A percentile compares a stretch with the other conserved stretches of the same genome.
Evolutionary conservation across 2,329 filamentous ascomycete species (phyloP).

Genomic region (Trichoderma pleuroti): DNA sequence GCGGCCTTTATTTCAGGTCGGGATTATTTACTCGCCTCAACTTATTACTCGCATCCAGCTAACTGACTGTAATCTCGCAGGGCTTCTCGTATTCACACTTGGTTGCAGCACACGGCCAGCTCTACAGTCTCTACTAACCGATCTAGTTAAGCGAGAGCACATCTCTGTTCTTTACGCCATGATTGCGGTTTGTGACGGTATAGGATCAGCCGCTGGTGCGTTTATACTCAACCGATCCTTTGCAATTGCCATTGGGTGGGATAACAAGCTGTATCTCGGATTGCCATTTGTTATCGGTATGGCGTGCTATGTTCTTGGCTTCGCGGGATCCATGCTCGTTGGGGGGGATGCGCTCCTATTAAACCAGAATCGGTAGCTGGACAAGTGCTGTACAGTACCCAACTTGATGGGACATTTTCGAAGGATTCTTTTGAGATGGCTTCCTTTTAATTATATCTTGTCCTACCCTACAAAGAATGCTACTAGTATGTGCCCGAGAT

Average conservation of each 20-base stretch:
- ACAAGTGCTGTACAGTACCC: neutral
- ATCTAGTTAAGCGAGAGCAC: neutral
- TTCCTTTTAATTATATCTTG: neutral
- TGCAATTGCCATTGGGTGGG: slow-evolving; percentile 5
- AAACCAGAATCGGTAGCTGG: neutral
- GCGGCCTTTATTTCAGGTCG: neutral
- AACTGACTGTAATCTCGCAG: neutral
- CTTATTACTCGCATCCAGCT: neutral
- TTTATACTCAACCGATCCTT: slow-evolving; percentile 8
- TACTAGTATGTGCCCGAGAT: slow-evolving; percentile 11
- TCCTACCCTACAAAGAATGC: neutral
- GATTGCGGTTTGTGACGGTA: slow-evolving; percentile 1
- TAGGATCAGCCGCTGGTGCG: slow-evolving; percentile 9
- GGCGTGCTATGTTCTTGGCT: neutral
- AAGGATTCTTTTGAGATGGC: neutral
- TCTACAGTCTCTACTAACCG: slow-evolving; percentile 6
- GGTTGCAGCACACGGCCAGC: slow-evolving; percentile 8
- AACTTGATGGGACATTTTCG: neutral
- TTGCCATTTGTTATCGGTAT: neutral
- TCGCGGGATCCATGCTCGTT: neutral
- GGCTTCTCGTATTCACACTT: neutral
- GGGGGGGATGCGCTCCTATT: neutral
- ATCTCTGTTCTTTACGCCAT: slow-evolving; percentile 1
- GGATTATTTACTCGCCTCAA: neutral
- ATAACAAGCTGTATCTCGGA: slow-evolving; percentile 3